Evolutionary conservation across 2,329 filamentous ascomycete species (phyloP).

Genomic region (Penicillium sp.): DNA sequence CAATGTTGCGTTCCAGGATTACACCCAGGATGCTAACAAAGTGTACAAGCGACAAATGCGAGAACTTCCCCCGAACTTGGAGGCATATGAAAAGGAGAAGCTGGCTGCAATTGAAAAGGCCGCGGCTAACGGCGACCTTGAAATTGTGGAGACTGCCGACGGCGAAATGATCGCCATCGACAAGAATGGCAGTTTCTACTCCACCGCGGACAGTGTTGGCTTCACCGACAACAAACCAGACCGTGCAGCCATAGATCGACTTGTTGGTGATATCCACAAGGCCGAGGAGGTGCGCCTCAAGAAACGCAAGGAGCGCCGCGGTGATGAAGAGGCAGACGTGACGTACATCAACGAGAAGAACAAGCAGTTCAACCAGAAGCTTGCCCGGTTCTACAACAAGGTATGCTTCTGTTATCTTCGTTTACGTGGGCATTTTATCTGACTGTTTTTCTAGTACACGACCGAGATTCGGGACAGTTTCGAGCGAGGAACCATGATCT

Average conservation of each 20-base stretch:
- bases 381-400: slow-evolving; percentile 95
- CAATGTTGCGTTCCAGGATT: slow-evolving; percentile 87
- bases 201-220: slow-evolving; percentile 76
- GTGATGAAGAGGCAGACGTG: slow-evolving; percentile 84
- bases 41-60: slow-evolving; percentile 89
- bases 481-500: slow-evolving; percentile 95
- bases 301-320: slow-evolving; percentile 78
- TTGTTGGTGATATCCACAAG: slow-evolving; percentile 83
- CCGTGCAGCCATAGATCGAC: slow-evolving; percentile 80
- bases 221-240: slow-evolving; percentile 85
- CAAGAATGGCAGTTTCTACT: slow-evolving; percentile 86
- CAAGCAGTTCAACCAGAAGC: slow-evolving; percentile 99
- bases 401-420: slow-evolving; percentile 37
- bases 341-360: slow-evolving; percentile 99
- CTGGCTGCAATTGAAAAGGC: slow-evolving; percentile 80
- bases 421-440: slow-evolving; percentile 11
- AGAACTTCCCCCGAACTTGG: slow-evolving; percentile 73
- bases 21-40: slow-evolving; percentile 82
- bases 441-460: slow-evolving; percentile 65
- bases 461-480: slow-evolving; percentile 96
- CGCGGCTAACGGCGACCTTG: slow-evolving; percentile 78
- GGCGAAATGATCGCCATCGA: slow-evolving; percentile 94
- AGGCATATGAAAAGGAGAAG: slow-evolving; percentile 85
- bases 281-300: slow-evolving; percentile 84
- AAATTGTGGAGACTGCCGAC: slow-evolving; percentile 93